Conservation (phyloP, 768 basidiomycete genomes). For the Hygrocybe coccinea region DNA sequence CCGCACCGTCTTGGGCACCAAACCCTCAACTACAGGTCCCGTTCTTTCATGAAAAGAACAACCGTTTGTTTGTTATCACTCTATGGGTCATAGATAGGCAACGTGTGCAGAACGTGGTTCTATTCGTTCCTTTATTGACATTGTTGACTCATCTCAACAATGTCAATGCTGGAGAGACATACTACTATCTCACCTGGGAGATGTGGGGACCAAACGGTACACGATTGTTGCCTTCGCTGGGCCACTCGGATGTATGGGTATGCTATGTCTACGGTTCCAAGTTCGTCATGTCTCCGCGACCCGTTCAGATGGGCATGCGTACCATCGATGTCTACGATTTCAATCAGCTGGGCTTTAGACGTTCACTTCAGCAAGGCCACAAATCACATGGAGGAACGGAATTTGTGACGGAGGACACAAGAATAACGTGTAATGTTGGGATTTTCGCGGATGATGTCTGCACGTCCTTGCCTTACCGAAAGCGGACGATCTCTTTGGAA, state of each 20-base stretch:
- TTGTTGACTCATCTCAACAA: background rate
- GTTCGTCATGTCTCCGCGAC: background rate
- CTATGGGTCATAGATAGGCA: slow-evolving; percentile 33
- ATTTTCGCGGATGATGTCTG: slow-evolving; percentile 40
- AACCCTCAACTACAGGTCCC: slow-evolving; percentile 35
- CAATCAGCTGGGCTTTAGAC: slow-evolving; percentile 39
- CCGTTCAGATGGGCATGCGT: slow-evolving; percentile 4
- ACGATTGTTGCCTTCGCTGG: background rate
- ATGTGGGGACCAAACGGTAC: slow-evolving; percentile 5
- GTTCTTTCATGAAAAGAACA: slow-evolving; percentile 39
- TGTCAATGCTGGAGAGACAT: background rate
- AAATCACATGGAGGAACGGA: background rate
- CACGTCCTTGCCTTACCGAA: slow-evolving; percentile 46
- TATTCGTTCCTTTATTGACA: slow-evolving; percentile 2
- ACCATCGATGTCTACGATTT: slow-evolving; percentile 47
- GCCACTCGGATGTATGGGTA: background rate
- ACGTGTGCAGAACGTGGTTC: slow-evolving; percentile 14
- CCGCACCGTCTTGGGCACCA: slow-evolving; percentile 44
- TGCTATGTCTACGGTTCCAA: slow-evolving; percentile 7
- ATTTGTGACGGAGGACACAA: background rate
- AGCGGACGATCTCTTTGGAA: slow-evolving; percentile 27
- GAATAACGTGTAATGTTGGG: slow-evolving; percentile 1
- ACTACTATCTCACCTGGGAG: background rate
- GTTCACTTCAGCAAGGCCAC: slow-evolving; percentile 13
- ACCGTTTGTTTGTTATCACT: slow-evolving; percentile 46